These are phyloP conservation scores for Litsea cubeba DNA, from an alignment of 164 flowering plant genomes.

Conservation along the genomic window DNA sequence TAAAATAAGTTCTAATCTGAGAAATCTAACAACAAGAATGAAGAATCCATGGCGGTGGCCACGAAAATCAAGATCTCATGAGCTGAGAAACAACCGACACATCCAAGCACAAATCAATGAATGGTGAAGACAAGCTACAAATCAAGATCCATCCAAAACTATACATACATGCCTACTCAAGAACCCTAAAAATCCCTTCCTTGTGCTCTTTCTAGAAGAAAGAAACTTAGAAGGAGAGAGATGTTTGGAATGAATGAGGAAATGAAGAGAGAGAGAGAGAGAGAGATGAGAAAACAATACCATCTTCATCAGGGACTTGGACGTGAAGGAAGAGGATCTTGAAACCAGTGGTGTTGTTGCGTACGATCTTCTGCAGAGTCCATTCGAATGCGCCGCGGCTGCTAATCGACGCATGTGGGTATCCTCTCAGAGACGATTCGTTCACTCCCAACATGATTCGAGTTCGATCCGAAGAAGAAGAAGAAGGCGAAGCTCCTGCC, in stretches of 20 bases:
- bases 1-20: no score
- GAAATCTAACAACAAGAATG: no score
- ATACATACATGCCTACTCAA: no score
- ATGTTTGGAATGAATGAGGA: neutral
- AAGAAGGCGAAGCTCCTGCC: neutral
- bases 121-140: no score
- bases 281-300: constrained; percentile 23
- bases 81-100: no score
- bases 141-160: no score
- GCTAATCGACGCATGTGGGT: constrained; percentile 88
- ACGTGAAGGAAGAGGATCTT: constrained; percentile 85
- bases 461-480: constrained; percentile 40
- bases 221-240: no score
- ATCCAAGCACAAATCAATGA: no score
- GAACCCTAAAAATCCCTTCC: no score
- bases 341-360: constrained; percentile 61
- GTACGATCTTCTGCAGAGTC: constrained; percentile 81
- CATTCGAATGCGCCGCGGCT: constrained; percentile 85
- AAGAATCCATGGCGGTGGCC: no score
- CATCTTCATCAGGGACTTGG: constrained; percentile 94
- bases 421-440: constrained; percentile 82
- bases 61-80: no score
- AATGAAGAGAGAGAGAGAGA: neutral
- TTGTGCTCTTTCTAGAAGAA: no score
- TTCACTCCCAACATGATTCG: constrained; percentile 81